phyloP scores from a whole-genome alignment of 148 eudicot species.

The Amaranthus hypochondriacus region DNA sequence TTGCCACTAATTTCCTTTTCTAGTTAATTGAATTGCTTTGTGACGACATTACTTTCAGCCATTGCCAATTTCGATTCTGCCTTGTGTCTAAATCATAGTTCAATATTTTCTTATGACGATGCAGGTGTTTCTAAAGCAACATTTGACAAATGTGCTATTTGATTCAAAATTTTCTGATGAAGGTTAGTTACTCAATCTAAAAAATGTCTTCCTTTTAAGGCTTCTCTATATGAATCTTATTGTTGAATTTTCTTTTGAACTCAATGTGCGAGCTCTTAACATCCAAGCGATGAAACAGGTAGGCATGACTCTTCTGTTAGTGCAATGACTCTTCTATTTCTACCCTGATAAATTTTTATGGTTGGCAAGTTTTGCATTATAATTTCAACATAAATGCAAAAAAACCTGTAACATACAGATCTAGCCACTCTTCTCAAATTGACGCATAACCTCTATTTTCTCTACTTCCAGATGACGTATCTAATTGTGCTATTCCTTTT shows the following conservation, averaged over 20 bases:
- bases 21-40: background rate
- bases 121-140: conserved; percentile 96
- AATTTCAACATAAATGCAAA: background rate
- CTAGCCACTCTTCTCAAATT: background rate
- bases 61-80: background rate
- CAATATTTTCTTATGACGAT: conserved; percentile 3
- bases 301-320: background rate
- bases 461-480: background rate
- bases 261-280: background rate
- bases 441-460: background rate
- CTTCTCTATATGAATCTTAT: background rate
- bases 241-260: background rate
- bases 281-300: background rate
- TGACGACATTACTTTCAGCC: background rate
- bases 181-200: conserved; percentile 41
- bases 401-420: background rate
- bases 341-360: background rate
- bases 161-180: conserved; percentile 62
- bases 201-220: background rate
- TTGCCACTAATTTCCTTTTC: background rate
- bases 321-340: background rate
- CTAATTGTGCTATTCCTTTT: background rate
- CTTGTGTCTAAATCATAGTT: conserved; percentile 3
- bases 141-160: conserved; percentile 62
- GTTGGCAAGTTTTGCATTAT: background rate